phyloP scores from a whole-genome alignment of 805 yeast species.

The Brettanomyces custersianus region DNA sequence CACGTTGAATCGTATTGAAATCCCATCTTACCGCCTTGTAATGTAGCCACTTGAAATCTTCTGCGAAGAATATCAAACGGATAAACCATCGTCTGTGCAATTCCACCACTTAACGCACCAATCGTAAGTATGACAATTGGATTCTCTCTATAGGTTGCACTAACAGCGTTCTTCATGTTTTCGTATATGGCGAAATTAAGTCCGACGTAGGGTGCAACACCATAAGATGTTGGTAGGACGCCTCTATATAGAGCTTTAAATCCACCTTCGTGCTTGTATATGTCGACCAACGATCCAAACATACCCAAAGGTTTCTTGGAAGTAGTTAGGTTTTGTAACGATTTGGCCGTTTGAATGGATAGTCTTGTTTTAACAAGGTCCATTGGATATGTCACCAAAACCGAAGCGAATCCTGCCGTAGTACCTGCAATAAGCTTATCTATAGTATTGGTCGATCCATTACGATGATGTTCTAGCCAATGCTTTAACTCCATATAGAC shows the following conservation, averaged over 20 bases:
- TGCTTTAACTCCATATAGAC: constrained; percentile 62
- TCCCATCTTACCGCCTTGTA: constrained; percentile 72
- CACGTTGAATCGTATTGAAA: constrained; percentile 69
- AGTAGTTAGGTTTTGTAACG: constrained; percentile 38
- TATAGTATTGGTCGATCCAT: constrained; percentile 19
- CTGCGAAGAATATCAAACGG: constrained; percentile 87
- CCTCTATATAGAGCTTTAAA: constrained; percentile 73
- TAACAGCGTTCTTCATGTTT: constrained; percentile 52
- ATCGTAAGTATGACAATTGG: constrained; percentile 45
- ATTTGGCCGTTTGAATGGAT: constrained; percentile 75
- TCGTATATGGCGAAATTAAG: constrained; percentile 89
- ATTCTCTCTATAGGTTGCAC: constrained; percentile 17
- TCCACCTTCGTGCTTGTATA: constrained; percentile 78
- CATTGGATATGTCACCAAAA: constrained; percentile 80
- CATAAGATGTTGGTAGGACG: constrained; percentile 79
- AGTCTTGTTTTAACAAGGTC: constrained; percentile 87
- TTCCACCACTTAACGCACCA: constrained; percentile 83
- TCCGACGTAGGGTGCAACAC: constrained; percentile 95
- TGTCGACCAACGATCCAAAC: constrained; percentile 41
- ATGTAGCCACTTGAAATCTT: constrained; percentile 82
- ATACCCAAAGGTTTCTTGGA: constrained; percentile 60
- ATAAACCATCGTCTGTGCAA: constrained; percentile 84
- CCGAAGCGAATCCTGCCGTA: constrained; percentile 72
- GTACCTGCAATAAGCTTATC: constrained; percentile 73
- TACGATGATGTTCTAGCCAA: constrained; percentile 22